These are phyloP conservation scores for Voacanga thouarsii DNA, from an alignment of 257 asterid species.

Conservation along the genomic window DNA sequence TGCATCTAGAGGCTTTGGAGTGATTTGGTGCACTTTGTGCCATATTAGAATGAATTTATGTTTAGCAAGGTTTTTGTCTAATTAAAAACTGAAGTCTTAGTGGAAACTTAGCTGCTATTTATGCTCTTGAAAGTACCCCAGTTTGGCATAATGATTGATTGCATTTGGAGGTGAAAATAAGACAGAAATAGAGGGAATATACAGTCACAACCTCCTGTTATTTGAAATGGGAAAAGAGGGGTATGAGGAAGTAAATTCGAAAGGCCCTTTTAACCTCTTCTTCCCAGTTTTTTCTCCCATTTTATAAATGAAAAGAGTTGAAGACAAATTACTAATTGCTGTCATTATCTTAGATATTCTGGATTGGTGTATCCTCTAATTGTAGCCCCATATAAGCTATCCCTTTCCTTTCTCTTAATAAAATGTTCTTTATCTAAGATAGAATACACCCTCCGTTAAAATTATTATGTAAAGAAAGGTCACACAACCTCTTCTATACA, in stretches of 20 bases:
- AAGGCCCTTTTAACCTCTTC: not conserved
- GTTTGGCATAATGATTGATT: not conserved
- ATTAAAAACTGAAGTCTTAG: not conserved
- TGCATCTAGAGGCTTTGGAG: not conserved
- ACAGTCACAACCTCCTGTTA: not conserved
- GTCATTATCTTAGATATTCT: not conserved
- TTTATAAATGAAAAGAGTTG: not conserved
- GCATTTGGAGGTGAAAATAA: not conserved
- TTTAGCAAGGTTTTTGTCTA: not conserved
- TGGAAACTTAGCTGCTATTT: not conserved
- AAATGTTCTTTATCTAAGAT: not conserved
- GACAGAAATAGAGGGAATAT: not conserved
- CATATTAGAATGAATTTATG: not conserved
- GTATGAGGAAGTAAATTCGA: not conserved
- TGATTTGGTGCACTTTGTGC: not conserved
- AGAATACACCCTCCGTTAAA: not conserved
- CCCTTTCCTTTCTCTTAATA: not conserved
- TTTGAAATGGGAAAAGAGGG: not conserved
- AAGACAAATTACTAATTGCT: not conserved
- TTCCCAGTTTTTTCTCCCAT: not conserved
- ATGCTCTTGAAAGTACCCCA: not conserved
- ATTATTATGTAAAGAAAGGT: not conserved
- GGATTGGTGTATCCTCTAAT: not conserved
- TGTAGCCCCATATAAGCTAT: not conserved
- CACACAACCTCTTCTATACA: not conserved